Percentiles rank a stretch among this genome's conserved stretches.
These are phyloP conservation scores for Tremella fuciformis DNA, from an alignment of 768 basidiomycete genomes.

Conservation along the genomic window DNA sequence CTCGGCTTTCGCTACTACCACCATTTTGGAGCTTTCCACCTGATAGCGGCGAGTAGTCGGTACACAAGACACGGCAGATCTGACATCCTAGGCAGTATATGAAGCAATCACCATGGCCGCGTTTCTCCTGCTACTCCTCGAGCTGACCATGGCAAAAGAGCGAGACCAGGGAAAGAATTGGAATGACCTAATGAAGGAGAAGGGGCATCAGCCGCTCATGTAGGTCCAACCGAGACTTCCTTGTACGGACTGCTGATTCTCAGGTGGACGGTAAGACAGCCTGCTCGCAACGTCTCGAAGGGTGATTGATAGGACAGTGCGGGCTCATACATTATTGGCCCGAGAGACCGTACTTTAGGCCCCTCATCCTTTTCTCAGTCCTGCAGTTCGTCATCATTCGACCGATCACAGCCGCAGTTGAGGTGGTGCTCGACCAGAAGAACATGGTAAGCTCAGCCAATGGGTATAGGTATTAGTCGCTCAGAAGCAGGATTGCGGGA, in stretches of 20 bases:
- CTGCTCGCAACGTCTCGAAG: too few species aligned
- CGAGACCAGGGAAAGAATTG: not conserved
- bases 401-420: not conserved
- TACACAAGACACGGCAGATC: not conserved
- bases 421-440: conserved; percentile 1
- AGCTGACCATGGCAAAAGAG: not conserved
- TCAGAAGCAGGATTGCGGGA: conserved; percentile 1
- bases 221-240: too few species aligned
- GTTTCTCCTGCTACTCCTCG: not conserved
- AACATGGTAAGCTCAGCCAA: not conserved
- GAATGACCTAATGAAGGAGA: too few species aligned
- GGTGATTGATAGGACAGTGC: not conserved
- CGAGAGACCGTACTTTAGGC: conserved; percentile 1
- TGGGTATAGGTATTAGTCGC: not conserved
- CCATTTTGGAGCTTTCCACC: conserved; percentile 3
- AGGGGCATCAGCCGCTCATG: too few species aligned
- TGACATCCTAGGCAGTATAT: not conserved
- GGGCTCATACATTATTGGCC: not conserved
- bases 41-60: conserved; percentile 1
- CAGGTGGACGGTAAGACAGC: too few species aligned
- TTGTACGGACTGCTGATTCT: too few species aligned
- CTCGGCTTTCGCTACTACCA: not conserved
- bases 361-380: conserved; percentile 2
- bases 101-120: conserved; percentile 4
- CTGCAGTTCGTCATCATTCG: conserved; percentile 1